Evolutionary conservation across 306 rosid species (phyloP).

Genomic region (Inga laurina): DNA sequence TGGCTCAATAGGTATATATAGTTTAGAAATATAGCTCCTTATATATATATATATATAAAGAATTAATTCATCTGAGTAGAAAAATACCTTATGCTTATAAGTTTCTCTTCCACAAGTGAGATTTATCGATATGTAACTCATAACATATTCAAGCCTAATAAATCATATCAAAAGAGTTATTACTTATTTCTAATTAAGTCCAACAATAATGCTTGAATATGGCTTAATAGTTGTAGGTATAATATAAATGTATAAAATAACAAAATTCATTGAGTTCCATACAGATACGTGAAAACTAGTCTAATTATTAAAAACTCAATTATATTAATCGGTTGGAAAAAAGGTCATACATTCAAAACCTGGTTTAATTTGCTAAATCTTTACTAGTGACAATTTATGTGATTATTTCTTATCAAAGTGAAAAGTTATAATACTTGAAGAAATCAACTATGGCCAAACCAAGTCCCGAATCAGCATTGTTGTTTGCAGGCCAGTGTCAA

Average conservation of each 20-base stretch:
- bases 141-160: too few species aligned
- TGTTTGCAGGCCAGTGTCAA: conserved; percentile 21
- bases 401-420: not conserved
- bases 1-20: too few species aligned
- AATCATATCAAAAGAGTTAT: too few species aligned
- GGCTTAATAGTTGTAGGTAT: too few species aligned
- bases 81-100: too few species aligned
- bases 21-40: too few species aligned
- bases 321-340: not conserved
- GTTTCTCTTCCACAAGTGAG: not conserved
- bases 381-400: not conserved
- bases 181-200: too few species aligned
- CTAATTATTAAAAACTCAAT: not conserved
- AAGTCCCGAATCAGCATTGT: not conserved
- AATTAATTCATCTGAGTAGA: too few species aligned
- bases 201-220: too few species aligned
- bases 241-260: too few species aligned
- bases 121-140: too few species aligned
- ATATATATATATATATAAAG: too few species aligned
- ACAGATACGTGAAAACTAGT: not conserved
- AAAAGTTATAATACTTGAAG: not conserved
- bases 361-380: not conserved
- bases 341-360: not conserved
- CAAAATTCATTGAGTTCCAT: not conserved
- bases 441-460: not conserved